Evolutionary conservation across 495 filamentous ascomycete species (phyloP), one percentile per base, ranked within the genome.

Genomic region (Apodospora peruviana): DNA sequence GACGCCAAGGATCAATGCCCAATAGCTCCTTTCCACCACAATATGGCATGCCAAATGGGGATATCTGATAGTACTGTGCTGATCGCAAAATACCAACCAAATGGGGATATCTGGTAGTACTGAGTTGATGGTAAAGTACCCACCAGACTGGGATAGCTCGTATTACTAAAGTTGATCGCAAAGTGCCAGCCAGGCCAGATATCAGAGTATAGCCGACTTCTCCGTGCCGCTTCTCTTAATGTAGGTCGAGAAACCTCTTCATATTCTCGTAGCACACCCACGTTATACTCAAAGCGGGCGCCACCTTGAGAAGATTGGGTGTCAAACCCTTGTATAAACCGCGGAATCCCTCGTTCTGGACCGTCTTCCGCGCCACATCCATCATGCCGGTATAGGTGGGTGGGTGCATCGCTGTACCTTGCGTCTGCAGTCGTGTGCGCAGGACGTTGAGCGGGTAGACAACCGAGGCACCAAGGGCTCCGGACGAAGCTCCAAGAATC

Each of bases 231-330:
- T 18, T 17, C 27, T 14, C 7, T 45, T 49, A 67, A 32, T 67
- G 81, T 48, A 96, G 70, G 18, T 82, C 78, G 51, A 96, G 71
- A 22, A 85, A 63, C 45, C 78, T 81, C 73, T 98, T 98, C 43
- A 88, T 80, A 60, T 96, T 95, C 67, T 98, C 93, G 64, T 98
- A 98, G 42, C 93, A 90, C 64, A 97, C 87, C 74, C 95, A 98
- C 36, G 91, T 90, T 66, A 99, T 99, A 50, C 88, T 94, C 20
- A 99, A 88, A 40, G 93, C 91, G 0, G 93, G 93, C 8, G 91
- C 90, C 27, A 99, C 93, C 69, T 99, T 99, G 57, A 97, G 76
- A 17, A 99, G 77, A 58, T 97, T 99, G 21, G 93, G 93, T 22
- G 91, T 96, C 50, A 96, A 72, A 2, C 93, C 93, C 64, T 93